Percentiles rank a stretch among this genome's conserved stretches.
Evolutionary conservation across 495 filamentous ascomycete species (phyloP).

Genomic region (Staphylotrichum tortipilum): DNA sequence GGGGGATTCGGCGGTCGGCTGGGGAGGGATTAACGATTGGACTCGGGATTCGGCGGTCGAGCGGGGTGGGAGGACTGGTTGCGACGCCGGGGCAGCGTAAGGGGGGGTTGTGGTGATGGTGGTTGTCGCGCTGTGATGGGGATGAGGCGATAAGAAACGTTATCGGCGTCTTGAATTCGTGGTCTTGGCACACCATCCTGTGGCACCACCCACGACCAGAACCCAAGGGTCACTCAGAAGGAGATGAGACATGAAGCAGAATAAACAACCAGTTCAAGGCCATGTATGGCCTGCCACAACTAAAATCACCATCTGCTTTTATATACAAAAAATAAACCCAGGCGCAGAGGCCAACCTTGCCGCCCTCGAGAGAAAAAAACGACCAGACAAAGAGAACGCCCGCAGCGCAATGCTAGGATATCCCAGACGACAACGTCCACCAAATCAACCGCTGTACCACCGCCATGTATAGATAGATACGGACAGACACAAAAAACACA

Average conservation of each 20-base stretch:
- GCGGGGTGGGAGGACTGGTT: too few species aligned
- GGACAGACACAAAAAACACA: too few species aligned
- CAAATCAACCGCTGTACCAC: neutral
- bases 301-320: too few species aligned
- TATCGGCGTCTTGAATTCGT: conserved; percentile 4
- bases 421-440: neutral
- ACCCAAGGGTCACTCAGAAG: too few species aligned
- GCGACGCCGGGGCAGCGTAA: too few species aligned
- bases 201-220: too few species aligned
- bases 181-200: too few species aligned
- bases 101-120: neutral
- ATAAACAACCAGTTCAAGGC: too few species aligned
- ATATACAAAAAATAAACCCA: neutral
- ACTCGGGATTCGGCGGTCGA: too few species aligned
- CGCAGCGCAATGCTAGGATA: conserved; percentile 7
- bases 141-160: conserved; percentile 9
- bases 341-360: neutral
- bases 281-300: too few species aligned
- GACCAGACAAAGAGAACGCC: neutral
- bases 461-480: neutral
- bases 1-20: neutral
- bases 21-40: too few species aligned
- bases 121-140: neutral
- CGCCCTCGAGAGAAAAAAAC: neutral
- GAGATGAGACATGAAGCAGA: too few species aligned